Evolutionary conservation across 2,329 filamentous ascomycete genomes (phyloP), one percentile per base, ranked within the genome.

Genomic region (Sporothrix luriei): DNA sequence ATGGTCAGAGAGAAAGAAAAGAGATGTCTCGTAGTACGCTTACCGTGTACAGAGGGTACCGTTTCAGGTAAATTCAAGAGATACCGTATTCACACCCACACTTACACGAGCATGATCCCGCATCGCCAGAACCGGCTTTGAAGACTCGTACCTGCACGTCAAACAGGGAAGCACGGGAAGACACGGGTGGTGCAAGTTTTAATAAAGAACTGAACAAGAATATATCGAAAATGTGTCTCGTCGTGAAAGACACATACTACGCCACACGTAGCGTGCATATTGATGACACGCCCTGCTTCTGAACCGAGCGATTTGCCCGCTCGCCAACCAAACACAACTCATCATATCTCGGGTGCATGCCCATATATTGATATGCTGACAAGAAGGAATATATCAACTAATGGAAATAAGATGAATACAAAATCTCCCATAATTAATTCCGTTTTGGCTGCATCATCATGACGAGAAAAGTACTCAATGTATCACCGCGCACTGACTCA

Each of bases 61-160:
- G 52, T 14, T 21, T 26, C 14, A 21, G 9, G 21, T 24, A 26
- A 14, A 52, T 19, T 2, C 9, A 33, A 33, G 9, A 33, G 7
- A 33, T 7, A 7, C 33, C 33, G 33, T 33, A 33, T 1, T 33
- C 33, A 33, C 33, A 33, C 6, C 33, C 33, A 33, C 9, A 26
- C 21, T 5, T 26, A 55, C 24, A 59, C 55, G 21, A 11, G 21
- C n/a, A 51, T 21, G 10, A 10, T 57, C 55, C 38, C 57, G 38
- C 19, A 4, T 40, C 59, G 46, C 26, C 19, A 14, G 26, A 16
- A 26, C 26, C 43, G 3, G 26, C 24, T 51, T 13, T 52, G 46
- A 51, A 26, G 38, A 21, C 43, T 65, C 62, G 46, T 52, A 65
- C 62, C 16, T 51, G 62, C 62, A 51, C 61, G 43, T 51, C 19